phyloP scores from a whole-genome alignment of 2,329 filamentous ascomycete species.

The Apiospora kogelbergensis region DNA sequence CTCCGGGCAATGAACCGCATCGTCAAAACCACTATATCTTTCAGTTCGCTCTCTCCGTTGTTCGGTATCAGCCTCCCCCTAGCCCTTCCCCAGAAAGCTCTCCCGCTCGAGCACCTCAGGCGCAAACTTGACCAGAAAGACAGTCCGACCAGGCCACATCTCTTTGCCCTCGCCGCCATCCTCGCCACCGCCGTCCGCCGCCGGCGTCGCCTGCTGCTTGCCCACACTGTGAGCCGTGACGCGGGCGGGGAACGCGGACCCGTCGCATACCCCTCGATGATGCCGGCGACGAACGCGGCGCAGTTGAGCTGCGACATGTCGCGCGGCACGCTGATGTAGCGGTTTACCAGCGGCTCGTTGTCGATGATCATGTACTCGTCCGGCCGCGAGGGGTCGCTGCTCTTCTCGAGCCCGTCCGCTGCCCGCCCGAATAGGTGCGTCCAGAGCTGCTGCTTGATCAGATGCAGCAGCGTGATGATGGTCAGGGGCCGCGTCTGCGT shows the following conservation, averaged over 20 bases:
- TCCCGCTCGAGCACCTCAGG: conserved; percentile 91
- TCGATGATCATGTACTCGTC: conserved; percentile 99
- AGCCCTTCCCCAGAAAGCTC: conserved; percentile 68
- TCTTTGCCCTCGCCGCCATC: conserved; percentile 50
- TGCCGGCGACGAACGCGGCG: conserved; percentile 90
- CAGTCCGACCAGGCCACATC: conserved; percentile 95
- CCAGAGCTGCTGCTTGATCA: conserved; percentile 92
- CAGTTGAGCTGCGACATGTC: conserved; percentile 98
- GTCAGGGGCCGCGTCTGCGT: conserved; percentile 76
- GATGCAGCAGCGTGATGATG: conserved; percentile 88
- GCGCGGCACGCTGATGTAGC: conserved; percentile 86
- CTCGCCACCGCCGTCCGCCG: conserved; percentile 43
- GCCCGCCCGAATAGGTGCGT: conserved; percentile 87
- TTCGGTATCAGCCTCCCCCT: conserved; percentile 1
- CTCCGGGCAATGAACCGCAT: conserved; percentile 19
- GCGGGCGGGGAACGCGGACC: conserved; percentile 81
- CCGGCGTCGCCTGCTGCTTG: conserved; percentile 51
- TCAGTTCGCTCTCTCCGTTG: neutral
- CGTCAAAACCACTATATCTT: neutral
- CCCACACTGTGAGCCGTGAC: conserved; percentile 85
- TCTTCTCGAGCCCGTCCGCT: conserved; percentile 91
- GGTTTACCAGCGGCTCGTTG: conserved; percentile 95
- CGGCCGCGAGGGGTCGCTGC: conserved; percentile 74
- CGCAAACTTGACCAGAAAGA: conserved; percentile 92
- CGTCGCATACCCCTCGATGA: conserved; percentile 97